phyloP scores from a whole-genome alignment of 2,329 filamentous ascomycete genomes.

The Calonectria ilicicola region DNA sequence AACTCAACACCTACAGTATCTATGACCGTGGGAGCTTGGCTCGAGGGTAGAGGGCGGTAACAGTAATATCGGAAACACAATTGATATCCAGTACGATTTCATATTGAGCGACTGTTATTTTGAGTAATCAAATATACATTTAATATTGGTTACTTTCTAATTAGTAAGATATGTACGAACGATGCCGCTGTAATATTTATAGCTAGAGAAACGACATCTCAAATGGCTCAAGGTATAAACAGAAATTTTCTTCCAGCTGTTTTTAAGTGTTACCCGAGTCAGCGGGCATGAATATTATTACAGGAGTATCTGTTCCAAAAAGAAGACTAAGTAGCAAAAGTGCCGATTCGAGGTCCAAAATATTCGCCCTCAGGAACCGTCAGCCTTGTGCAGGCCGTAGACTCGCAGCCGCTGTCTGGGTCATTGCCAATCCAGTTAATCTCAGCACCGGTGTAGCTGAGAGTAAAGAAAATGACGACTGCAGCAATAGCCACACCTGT shows the following conservation, averaged over 20 bases:
- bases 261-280: not conserved
- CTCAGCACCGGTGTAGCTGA: conserved; percentile 52
- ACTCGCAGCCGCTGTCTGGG: conserved; percentile 43
- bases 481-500: conserved; percentile 59
- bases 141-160: not conserved
- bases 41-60: not conserved
- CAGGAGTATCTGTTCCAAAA: too few species aligned
- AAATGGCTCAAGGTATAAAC: not conserved
- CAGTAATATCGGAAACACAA: not conserved
- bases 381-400: conserved; percentile 33
- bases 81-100: not conserved
- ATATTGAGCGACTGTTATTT: not conserved
- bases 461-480: conserved; percentile 63
- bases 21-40: conserved; percentile 18
- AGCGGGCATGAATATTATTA: too few species aligned
- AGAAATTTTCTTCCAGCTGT: not conserved
- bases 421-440: conserved; percentile 61
- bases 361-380: conserved; percentile 42
- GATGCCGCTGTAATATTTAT: not conserved
- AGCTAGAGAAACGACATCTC: not conserved
- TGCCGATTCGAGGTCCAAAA: conserved; percentile 43
- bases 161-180: not conserved
- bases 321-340: conserved; percentile 23
- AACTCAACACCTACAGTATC: not conserved
- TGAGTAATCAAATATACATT: not conserved